phyloP scores from a whole-genome alignment of 2,329 filamentous ascomycete genomes.

The Ceratocystis papillata region DNA sequence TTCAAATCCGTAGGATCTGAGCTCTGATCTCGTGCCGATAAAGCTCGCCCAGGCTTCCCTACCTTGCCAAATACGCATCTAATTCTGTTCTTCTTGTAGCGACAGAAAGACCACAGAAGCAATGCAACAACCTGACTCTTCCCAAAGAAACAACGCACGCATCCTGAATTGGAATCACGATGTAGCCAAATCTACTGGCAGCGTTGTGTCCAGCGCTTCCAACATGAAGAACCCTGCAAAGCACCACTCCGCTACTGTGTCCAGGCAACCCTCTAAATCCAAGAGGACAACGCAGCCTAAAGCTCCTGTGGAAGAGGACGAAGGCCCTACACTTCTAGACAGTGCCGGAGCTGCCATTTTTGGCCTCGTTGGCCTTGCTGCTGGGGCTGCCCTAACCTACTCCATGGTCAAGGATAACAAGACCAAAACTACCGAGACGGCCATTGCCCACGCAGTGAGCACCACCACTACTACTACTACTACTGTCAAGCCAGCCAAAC shows the following conservation, averaged over 20 bases:
- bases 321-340: conserved; percentile 21
- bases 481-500: background rate
- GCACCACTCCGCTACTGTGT: conserved; percentile 6
- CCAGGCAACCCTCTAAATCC: conserved; percentile 1
- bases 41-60: conserved; percentile 3
- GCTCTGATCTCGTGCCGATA: conserved; percentile 6
- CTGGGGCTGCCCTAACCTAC: conserved; percentile 24
- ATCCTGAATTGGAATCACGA: conserved; percentile 43
- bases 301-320: conserved; percentile 1
- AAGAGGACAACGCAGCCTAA: conserved; percentile 10
- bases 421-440: conserved; percentile 6
- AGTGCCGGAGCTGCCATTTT: conserved; percentile 21
- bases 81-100: conserved; percentile 52
- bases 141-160: conserved; percentile 32
- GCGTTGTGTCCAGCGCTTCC: conserved; percentile 17
- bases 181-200: conserved; percentile 30
- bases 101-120: conserved; percentile 80
- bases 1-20: conserved; percentile 15
- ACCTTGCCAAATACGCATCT: conserved; percentile 33
- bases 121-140: conserved; percentile 43
- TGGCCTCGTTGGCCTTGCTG: conserved; percentile 24
- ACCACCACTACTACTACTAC: background rate
- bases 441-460: background rate
- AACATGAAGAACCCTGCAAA: conserved; percentile 13
- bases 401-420: conserved; percentile 22